Percentiles rank a stretch among this genome's conserved stretches.
Conservation (phyloP, 163 green algal genomes). For the Scenedesmus sp. region DNA sequence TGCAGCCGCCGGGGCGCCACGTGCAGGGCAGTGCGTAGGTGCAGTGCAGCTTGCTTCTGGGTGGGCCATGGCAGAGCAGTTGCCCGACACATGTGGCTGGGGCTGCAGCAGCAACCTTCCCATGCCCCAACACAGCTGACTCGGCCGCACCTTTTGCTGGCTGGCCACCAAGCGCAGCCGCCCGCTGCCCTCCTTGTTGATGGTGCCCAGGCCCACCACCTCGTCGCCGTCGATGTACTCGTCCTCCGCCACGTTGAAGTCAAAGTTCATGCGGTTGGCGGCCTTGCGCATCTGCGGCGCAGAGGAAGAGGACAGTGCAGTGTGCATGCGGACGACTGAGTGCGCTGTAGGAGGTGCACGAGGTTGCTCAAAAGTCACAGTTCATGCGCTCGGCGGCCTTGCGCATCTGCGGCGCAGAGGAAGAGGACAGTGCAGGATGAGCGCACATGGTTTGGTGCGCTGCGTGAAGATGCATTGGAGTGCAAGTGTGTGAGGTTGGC, state of each 20-base stretch:
- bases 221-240: slow-evolving; percentile 97
- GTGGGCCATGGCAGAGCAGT: too few relatives aligned
- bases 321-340: not conserved
- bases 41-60: too few relatives aligned
- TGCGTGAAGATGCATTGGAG: too few relatives aligned
- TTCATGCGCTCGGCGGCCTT: slow-evolving; percentile 95
- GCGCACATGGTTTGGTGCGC: too few relatives aligned
- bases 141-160: slow-evolving; percentile 77
- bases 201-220: slow-evolving; percentile 91
- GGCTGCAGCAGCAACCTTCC: too few relatives aligned
- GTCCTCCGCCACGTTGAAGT: slow-evolving; percentile 97
- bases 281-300: slow-evolving; percentile 83
- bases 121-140: too few relatives aligned
- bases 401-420: slow-evolving; percentile 64
- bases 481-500: not conserved
- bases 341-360: slow-evolving; percentile 74
- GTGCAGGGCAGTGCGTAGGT: too few relatives aligned
- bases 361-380: slow-evolving; percentile 98
- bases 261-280: slow-evolving; percentile 97
- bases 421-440: too few relatives aligned
- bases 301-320: not conserved
- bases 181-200: slow-evolving; percentile 88
- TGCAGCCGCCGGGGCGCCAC: too few relatives aligned
- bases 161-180: slow-evolving; percentile 81
- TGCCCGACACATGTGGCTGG: too few relatives aligned